phyloP scores from a whole-genome alignment of 768 basidiomycete species.

The Termitomyces sp. region DNA sequence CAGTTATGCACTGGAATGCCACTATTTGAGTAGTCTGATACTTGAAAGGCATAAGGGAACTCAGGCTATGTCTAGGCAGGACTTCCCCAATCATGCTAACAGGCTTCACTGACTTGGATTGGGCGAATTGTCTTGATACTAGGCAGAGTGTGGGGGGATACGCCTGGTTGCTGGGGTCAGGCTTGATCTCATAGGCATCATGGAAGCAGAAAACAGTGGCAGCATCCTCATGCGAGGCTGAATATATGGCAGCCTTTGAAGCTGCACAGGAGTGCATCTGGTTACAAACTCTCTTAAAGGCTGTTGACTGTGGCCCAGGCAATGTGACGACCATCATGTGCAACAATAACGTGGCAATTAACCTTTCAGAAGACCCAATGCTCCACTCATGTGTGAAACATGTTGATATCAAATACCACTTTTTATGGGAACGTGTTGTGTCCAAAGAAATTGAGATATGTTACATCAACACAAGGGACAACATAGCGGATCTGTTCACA shows the following conservation, averaged over 20 bases:
- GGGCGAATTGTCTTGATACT: neutral
- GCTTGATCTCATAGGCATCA: neutral
- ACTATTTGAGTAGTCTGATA: neutral
- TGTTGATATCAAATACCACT: neutral
- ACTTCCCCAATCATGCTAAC: neutral
- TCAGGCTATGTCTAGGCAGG: neutral
- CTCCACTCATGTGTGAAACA: neutral
- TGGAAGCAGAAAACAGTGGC: neutral
- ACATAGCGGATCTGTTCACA: too few species aligned
- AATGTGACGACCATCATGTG: neutral
- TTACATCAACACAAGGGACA: too few species aligned
- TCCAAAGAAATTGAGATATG: too few species aligned
- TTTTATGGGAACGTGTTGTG: too few species aligned
- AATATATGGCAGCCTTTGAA: too few species aligned
- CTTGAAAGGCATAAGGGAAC: neutral
- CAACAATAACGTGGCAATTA: neutral
- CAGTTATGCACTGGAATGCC: neutral
- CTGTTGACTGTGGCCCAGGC: neutral
- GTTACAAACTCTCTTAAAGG: neutral
- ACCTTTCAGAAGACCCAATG: neutral
- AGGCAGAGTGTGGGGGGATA: neutral
- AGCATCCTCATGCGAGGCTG: neutral
- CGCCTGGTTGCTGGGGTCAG: neutral
- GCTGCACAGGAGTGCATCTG: neutral
- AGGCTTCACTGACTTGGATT: neutral